These are phyloP conservation scores for Parietaria judaica DNA, from an alignment of 306 rosid genomes.

Conservation along the genomic window DNA sequence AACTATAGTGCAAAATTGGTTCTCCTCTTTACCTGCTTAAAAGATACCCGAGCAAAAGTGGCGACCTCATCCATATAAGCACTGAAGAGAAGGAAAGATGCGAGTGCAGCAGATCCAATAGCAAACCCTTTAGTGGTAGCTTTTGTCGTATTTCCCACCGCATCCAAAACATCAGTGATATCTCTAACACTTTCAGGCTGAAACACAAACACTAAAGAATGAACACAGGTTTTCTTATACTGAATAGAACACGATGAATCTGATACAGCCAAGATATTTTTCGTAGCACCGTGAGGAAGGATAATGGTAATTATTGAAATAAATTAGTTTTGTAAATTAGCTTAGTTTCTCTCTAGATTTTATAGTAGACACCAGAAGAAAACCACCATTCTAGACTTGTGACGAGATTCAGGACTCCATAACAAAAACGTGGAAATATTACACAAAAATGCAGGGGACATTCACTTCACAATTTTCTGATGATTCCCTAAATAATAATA, in stretches of 20 bases:
- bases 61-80: constrained; percentile 99
- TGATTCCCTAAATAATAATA: too few species aligned
- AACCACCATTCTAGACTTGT: too few species aligned
- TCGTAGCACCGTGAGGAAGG: too few species aligned
- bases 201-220: constrained; percentile 11
- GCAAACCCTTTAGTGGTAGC: constrained; percentile 99
- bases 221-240: constrained; percentile 2
- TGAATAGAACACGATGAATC: background rate
- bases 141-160: constrained; percentile 96
- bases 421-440: too few species aligned
- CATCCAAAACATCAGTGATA: constrained; percentile 95
- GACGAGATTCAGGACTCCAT: too few species aligned
- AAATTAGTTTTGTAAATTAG: too few species aligned
- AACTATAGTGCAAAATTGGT: background rate
- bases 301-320: too few species aligned
- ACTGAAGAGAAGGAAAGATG: constrained; percentile 96
- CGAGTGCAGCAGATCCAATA: constrained; percentile 97
- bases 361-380: too few species aligned
- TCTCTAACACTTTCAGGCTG: constrained; percentile 99
- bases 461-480: too few species aligned
- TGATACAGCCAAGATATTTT: background rate
- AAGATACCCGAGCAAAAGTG: constrained; percentile 62
- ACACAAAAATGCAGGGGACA: too few species aligned
- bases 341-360: too few species aligned
- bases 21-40: constrained; percentile 60